These are phyloP conservation scores for Aspergillus pseudoterreus DNA, from an alignment of 2,329 filamentous ascomycete genomes.

Conservation along the genomic window DNA sequence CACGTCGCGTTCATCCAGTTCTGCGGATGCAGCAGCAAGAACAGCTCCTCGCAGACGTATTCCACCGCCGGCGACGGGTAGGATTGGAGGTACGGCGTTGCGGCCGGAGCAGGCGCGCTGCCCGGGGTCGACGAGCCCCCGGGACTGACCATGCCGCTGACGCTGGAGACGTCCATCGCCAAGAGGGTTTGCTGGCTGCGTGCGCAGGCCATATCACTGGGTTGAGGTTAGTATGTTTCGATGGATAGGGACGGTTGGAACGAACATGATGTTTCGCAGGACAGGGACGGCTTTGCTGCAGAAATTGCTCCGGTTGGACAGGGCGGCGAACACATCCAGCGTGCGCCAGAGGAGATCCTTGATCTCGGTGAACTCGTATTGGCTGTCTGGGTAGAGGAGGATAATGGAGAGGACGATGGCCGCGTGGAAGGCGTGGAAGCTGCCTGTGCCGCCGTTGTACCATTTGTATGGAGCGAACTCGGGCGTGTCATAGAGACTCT, in stretches of 20 bases:
- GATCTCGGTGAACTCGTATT: slow-evolving; percentile 27
- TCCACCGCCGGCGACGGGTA: slow-evolving; percentile 6
- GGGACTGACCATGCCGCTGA: slow-evolving; percentile 10
- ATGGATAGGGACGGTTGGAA: background rate
- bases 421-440: slow-evolving; percentile 41
- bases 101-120: slow-evolving; percentile 7
- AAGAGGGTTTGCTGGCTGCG: slow-evolving; percentile 12
- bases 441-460: slow-evolving; percentile 38
- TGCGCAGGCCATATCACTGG: slow-evolving; percentile 23
- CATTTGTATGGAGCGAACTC: slow-evolving; percentile 36
- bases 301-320: slow-evolving; percentile 33
- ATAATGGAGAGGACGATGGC: slow-evolving; percentile 31
- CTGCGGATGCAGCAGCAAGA: slow-evolving; percentile 28
- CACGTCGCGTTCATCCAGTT: slow-evolving; percentile 31
- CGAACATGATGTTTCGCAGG: slow-evolving; percentile 33
- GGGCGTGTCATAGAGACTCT: slow-evolving; percentile 26
- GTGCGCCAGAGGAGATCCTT: slow-evolving; percentile 26
- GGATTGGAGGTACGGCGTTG: slow-evolving; percentile 1
- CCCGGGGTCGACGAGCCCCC: slow-evolving; percentile 6
- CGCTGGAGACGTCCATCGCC: slow-evolving; percentile 1
- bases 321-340: slow-evolving; percentile 29
- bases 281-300: slow-evolving; percentile 36
- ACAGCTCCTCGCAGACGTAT: slow-evolving; percentile 10
- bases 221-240: slow-evolving; percentile 2
- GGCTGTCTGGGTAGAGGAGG: slow-evolving; percentile 25